Conservation (phyloP, 768 basidiomycete species). For the Boletus barrowsii region DNA sequence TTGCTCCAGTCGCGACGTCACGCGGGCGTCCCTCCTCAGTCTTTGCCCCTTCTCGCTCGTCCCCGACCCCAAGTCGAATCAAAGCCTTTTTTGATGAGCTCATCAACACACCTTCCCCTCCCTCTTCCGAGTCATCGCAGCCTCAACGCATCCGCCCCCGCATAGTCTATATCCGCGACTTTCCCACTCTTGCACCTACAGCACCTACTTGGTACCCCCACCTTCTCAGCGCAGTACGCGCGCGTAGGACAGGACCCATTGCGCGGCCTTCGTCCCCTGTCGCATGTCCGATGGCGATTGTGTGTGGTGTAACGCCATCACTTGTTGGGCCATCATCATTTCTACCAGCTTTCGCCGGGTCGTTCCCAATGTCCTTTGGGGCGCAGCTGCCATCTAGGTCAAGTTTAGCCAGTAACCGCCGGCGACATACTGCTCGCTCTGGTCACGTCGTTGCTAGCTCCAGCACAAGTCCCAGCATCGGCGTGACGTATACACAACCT, state of each 20-base stretch:
- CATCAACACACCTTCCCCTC: slow-evolving; percentile 54
- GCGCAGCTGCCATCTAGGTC: slow-evolving; percentile 10
- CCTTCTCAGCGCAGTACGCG: slow-evolving; percentile 73
- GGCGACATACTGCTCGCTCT: slow-evolving; percentile 19
- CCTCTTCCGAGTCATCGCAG: slow-evolving; percentile 26
- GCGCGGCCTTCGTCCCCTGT: slow-evolving; percentile 59
- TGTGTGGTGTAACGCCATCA: slow-evolving; percentile 85
- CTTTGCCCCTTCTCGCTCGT: slow-evolving; percentile 39
- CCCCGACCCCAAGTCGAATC: slow-evolving; percentile 50
- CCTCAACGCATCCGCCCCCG: slow-evolving; percentile 48
- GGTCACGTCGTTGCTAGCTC: slow-evolving; percentile 27
- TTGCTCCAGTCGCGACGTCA: slow-evolving; percentile 34
- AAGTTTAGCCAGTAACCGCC: neutral
- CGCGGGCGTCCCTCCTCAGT: slow-evolving; percentile 34
- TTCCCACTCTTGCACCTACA: slow-evolving; percentile 67
- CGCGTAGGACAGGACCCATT: slow-evolving; percentile 65
- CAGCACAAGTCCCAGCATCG: slow-evolving; percentile 32
- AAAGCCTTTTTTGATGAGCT: slow-evolving; percentile 76
- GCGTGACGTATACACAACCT: neutral
- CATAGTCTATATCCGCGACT: slow-evolving; percentile 82
- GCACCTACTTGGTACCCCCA: slow-evolving; percentile 79
- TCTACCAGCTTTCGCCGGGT: slow-evolving; percentile 6
- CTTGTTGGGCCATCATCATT: slow-evolving; percentile 48
- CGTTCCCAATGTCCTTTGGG: slow-evolving; percentile 11
- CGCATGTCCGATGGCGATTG: slow-evolving; percentile 70